Evolutionary conservation across 352 stramenopile species (phyloP).

Genomic region (Pythium vanterpoolii): DNA sequence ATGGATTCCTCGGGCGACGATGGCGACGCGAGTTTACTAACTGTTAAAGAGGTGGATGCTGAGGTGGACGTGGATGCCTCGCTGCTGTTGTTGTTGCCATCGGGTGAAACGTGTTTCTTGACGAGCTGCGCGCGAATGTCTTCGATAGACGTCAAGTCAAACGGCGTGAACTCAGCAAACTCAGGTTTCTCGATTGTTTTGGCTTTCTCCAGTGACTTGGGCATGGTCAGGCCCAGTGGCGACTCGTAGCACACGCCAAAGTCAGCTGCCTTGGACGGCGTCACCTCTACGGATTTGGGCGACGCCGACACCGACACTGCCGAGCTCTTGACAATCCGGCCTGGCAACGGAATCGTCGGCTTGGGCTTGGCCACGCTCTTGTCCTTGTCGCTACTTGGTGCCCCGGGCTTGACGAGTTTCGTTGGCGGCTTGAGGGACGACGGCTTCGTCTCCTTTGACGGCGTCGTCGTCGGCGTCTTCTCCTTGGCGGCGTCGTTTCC

Average conservation of each 20-base stretch:
- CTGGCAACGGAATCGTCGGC: slow-evolving; percentile 33
- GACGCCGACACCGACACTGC: slow-evolving; percentile 19
- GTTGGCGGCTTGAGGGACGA: slow-evolving; percentile 24
- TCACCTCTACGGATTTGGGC: slow-evolving; percentile 9
- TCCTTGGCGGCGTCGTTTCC: neutral
- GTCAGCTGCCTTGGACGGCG: neutral
- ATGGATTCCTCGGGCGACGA: slow-evolving; percentile 12
- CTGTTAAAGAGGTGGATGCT: too few relatives aligned
- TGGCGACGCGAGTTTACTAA: slow-evolving; percentile 9
- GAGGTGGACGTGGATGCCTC: neutral
- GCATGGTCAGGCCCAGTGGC: slow-evolving; percentile 21
- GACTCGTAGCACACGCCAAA: slow-evolving; percentile 22
- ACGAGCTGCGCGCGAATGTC: slow-evolving; percentile 58
- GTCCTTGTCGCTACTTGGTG: slow-evolving; percentile 7
- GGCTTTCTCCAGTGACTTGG: slow-evolving; percentile 4
- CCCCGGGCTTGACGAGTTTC: slow-evolving; percentile 17
- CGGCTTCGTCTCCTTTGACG: slow-evolving; percentile 15
- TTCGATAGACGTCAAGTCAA: slow-evolving; percentile 50
- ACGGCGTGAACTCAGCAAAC: slow-evolving; percentile 29
- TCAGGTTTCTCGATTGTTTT: slow-evolving; percentile 18
- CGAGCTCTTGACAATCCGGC: slow-evolving; percentile 40
- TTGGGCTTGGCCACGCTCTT: slow-evolving; percentile 18
- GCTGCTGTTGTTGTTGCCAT: slow-evolving; percentile 16
- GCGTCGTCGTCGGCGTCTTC: slow-evolving; percentile 3
- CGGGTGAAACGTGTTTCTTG: slow-evolving; percentile 41